phyloP scores from a whole-genome alignment of 2,329 filamentous ascomycete species.

The Stachybotrys chartarum region DNA sequence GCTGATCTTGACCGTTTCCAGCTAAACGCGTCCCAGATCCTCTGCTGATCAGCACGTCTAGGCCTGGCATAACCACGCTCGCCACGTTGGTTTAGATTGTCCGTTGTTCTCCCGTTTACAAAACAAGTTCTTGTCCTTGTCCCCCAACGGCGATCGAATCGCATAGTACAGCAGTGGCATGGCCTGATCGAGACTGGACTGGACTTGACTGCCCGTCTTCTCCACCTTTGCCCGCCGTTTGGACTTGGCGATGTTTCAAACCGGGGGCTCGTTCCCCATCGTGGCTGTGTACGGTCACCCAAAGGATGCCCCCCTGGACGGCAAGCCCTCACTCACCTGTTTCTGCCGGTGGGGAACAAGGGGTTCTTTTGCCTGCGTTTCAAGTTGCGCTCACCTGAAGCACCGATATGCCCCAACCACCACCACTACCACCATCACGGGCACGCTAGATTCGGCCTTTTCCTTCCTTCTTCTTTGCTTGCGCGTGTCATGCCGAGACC shows the following conservation, averaged over 20 bases:
- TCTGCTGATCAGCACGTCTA: neutral
- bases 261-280: neutral
- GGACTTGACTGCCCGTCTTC: too few species aligned
- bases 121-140: too few species aligned
- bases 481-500: too few species aligned
- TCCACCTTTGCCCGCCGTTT: too few species aligned
- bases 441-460: too few species aligned
- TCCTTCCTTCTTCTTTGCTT: too few species aligned
- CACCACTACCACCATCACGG: neutral
- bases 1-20: neutral
- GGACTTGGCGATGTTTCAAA: neutral
- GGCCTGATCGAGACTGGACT: too few species aligned
- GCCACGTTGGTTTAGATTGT: neutral
- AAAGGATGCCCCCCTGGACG: neutral
- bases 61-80: neutral
- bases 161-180: neutral
- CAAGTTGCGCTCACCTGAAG: slow-evolving; percentile 1
- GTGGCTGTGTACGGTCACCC: neutral
- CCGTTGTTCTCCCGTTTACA: too few species aligned
- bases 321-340: neutral
- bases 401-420: neutral
- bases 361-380: neutral
- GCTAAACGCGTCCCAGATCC: neutral
- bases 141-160: neutral
- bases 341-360: neutral